Base-by-base conservation (phyloP, 179 eudicot genomes). In the Silene coronaria region DNA sequence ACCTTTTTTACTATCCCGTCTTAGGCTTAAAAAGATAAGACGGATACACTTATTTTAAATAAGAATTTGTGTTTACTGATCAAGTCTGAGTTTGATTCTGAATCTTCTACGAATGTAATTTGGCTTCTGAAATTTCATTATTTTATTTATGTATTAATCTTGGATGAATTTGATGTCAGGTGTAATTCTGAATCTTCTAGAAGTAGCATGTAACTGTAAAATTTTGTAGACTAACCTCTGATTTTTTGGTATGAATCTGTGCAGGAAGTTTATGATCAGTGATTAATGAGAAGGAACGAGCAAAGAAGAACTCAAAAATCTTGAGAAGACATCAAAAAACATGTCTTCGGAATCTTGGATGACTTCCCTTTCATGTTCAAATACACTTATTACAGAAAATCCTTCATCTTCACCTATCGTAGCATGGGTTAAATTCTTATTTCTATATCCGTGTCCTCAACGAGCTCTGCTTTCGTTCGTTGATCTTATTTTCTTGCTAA, bases 401-500 rank as follows among this genome's bases (percentile, higher is more conserved):
- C 61, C 6, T 53, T 73, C 83, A 61, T 46, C 72, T 67, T 74
- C 88, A 57, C 51, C 76, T 51, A 73, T 83, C 23, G 17, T 85
- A 34, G 80, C 84, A 76, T 92, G 96, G 97, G 77, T 80, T n/a
- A 75, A 82, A 67, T 94, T 94, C 88, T 76, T 94, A 45, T 85
- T 89, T 77, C 91, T 94, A 28, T 86, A 91, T 32, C 96, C 98
- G 65, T 92, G 98, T 76, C 89, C 97, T 38, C 98, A 92, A 72
- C 84, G 94, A 75, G 81, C 81, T 28, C 66, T 94, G 5, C 65
- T 87, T 14, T 82, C 94, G 67, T 72, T 88, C 28, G 42, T 88
- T 61, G 88, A 92, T 77, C 59, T 80, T 53, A 51, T 91, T 12
- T 85, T 92, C 80, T 77, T 92, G 84, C 66, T 91, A 36, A 58